Evolutionary conservation across 805 yeast genomes (phyloP), one percentile per base, ranked within the genome.

Genomic region (Pichia nakasei): DNA sequence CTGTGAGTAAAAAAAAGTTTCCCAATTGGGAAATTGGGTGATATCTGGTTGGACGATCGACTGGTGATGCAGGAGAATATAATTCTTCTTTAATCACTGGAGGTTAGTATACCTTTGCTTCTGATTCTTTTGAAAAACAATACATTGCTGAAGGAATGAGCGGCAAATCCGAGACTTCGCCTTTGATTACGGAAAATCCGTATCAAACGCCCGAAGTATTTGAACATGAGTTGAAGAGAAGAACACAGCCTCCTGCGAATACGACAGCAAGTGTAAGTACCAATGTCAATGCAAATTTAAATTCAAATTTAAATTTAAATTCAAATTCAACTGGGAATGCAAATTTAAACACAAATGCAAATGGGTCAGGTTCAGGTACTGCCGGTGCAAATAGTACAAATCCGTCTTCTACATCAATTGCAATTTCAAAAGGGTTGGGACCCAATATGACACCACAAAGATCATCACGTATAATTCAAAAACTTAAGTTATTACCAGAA

Each of bases 381-480:
- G n/a, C n/a, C n/a, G n/a, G n/a, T n/a, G n/a, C n/a, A n/a, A n/a
- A n/a, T n/a, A n/a, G n/a, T n/a, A n/a, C 27, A 24, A 11, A 24
- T 8, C 7, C 7, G 7, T 24, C 27, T 29, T 13, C 32, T 13
- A 29, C 6, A 15, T 29, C 32, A 29, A 29, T 15, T n/a, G 31
- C 35, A 15, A 35, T 66, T 59, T 52, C 64, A 7, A 61, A 61
- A 39, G 60, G 66, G 59, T 49, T 64, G 22, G 69, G 67, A 9
- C 67, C 67, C 2, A 77, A 76, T 46, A 71, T 80, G 41, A 86
- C 83, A 1, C 78, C 87, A 5, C 91, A 84, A 55, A 69, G 94
- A 60, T 75, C 83, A 1, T 78, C 87, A 29, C 71, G 88, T 54
- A 80, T 86, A 0, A 73, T 84, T 0, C 89, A 82, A 56, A 83